Evolutionary conservation across 2,329 filamentous ascomycete species (phyloP), one percentile per base, ranked within the genome.

Genomic region (Fusarium sp.): DNA sequence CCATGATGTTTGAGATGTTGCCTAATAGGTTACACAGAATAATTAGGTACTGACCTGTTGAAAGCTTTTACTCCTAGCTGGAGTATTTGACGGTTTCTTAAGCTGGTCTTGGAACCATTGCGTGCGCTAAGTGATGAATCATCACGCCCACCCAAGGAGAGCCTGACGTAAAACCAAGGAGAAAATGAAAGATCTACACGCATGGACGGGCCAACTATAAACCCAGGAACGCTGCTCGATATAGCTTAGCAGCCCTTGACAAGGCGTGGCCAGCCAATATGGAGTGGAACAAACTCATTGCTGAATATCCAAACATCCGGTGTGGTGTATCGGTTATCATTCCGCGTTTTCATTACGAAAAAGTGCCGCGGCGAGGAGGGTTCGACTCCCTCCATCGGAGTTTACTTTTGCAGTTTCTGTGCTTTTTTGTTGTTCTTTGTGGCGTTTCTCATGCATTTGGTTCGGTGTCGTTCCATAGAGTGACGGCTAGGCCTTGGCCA

Each of bases 321-420:
- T 67, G 62, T 67, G 64, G 64, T 67, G 64, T 68, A 68, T 68
- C 65, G 65, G 65, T 67, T 67, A 68, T 42, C 65, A 67, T 67
- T 51, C 62, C 65, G 65, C 65, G 65, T 67, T 67, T 67, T 67
- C 65, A 67, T 65, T 24, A 10, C 5, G 22, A 28, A 45, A 30
- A 7, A 65, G 30, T 30, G 4, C 62, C 65, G 62, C 65, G 65
- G 62, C 62, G 65, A 67, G 65, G 44, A 57, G 65, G 65, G 65
- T 67, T 67, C 65, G 62, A 67, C 56, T 67, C 65, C 65, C 65
- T 58, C 44, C 62, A 67, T 48, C 65, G 65, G 65, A 67, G 65
- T 52, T 15, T 8, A 8, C 12, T 67, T 67, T 58, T 65, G 57
- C 3, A 10, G 4, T 41, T 63, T 34, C 12, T n/a, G 12, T 13